Evolutionary conservation across 2,329 filamentous ascomycete species (phyloP).

Genomic region (Exophiala phaeomuriformis): DNA sequence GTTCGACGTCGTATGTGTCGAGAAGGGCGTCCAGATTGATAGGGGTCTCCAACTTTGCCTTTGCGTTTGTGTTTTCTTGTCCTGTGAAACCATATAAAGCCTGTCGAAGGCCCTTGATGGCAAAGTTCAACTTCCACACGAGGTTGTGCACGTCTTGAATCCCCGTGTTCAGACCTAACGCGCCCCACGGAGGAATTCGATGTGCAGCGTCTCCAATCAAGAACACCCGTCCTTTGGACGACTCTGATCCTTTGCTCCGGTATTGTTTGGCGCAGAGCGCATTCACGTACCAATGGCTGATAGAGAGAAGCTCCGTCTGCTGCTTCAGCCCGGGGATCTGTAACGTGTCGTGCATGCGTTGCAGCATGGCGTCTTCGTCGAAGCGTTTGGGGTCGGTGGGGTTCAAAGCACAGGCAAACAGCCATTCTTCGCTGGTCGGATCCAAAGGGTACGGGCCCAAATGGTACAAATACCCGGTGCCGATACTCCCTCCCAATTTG

Average conservation of each 20-base stretch:
- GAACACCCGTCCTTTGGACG: conserved; percentile 27
- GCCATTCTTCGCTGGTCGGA: conserved; percentile 31
- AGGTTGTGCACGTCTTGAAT: conserved; percentile 23
- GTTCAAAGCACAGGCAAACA: conserved; percentile 29
- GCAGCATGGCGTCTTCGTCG: conserved; percentile 26
- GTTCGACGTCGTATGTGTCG: conserved; percentile 31
- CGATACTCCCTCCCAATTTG: conserved; percentile 31
- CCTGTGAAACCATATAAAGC: conserved; percentile 4
- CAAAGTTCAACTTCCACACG: conserved; percentile 25
- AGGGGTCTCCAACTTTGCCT: too few relatives aligned
- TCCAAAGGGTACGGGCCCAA: conserved; percentile 31
- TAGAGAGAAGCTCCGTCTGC: conserved; percentile 28
- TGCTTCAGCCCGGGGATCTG: conserved; percentile 28
- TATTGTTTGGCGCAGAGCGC: conserved; percentile 29
- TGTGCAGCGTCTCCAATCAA: conserved; percentile 35
- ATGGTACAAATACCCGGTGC: conserved; percentile 33
- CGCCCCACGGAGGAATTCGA: conserved; percentile 32
- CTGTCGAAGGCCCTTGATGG: conserved; percentile 4
- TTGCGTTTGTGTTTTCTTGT: too few relatives aligned
- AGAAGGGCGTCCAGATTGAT: conserved; percentile 22
- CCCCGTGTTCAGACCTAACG: conserved; percentile 28
- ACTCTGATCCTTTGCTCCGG: conserved; percentile 12
- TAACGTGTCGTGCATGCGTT: conserved; percentile 28
- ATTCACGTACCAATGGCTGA: conserved; percentile 33
- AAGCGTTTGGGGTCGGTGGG: conserved; percentile 27